Percentiles rank a stretch among this genome's conserved stretches.
Conservation (phyloP, 2,329 filamentous ascomycete species). For the Aspergillus texensis region DNA sequence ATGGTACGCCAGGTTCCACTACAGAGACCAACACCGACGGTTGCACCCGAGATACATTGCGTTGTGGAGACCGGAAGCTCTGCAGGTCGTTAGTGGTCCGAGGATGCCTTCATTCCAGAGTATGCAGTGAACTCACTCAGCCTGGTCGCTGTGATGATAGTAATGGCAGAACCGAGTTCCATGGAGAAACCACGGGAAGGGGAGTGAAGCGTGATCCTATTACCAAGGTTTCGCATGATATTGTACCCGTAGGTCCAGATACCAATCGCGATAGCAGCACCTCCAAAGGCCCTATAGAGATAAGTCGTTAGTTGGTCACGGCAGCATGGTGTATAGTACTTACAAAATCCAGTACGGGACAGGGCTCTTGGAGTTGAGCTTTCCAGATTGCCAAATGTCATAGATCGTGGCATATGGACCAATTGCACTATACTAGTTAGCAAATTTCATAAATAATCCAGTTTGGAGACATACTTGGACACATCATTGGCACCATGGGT, state of each 20-base stretch:
- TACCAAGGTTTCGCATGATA: slow-evolving; percentile 25
- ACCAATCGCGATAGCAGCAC: slow-evolving; percentile 18
- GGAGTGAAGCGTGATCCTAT: slow-evolving; percentile 22
- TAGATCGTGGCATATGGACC: slow-evolving; percentile 25
- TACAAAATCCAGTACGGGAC: slow-evolving; percentile 25
- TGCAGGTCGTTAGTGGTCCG: not conserved
- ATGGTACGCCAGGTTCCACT: slow-evolving; percentile 24
- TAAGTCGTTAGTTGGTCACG: not conserved
- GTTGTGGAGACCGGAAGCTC: slow-evolving; percentile 24
- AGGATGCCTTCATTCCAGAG: no score
- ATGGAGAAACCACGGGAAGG: slow-evolving; percentile 24
- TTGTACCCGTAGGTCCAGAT: slow-evolving; percentile 26
- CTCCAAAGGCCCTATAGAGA: slow-evolving; percentile 18
- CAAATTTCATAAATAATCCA: no score
- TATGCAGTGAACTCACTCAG: slow-evolving; percentile 11
- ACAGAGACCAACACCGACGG: slow-evolving; percentile 23
- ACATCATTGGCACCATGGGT: slow-evolving; percentile 25
- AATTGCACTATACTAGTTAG: slow-evolving; percentile 16
- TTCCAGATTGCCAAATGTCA: slow-evolving; percentile 15
- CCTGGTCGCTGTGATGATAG: slow-evolving; percentile 21
- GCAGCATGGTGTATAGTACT: not conserved
- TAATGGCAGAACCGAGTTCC: slow-evolving; percentile 22
- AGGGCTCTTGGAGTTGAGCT: slow-evolving; percentile 13
- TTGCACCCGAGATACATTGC: slow-evolving; percentile 23
- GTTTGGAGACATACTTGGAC: slow-evolving; percentile 17